Evolutionary conservation across 495 filamentous ascomycete species (phyloP).

Genomic region (Delitschia confertaspora): DNA sequence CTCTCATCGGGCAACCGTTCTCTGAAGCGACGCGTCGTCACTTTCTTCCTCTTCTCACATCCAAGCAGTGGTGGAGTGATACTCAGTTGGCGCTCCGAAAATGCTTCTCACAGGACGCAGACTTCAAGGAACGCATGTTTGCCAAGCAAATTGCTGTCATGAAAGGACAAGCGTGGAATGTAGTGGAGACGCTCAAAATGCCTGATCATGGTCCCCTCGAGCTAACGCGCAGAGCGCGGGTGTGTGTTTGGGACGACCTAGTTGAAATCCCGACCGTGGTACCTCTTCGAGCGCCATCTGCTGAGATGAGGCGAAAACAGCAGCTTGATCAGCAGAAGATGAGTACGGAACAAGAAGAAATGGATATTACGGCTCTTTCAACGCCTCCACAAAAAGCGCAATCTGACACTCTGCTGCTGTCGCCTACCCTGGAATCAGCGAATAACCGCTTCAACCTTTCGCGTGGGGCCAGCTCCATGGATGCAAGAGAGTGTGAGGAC

Average conservation of each 20-base stretch:
- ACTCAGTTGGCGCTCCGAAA: conserved; percentile 76
- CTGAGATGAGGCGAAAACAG: conserved; percentile 54
- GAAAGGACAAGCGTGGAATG: conserved; percentile 99
- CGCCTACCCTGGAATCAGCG: conserved; percentile 59
- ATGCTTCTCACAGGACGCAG: conserved; percentile 81
- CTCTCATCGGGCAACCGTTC: conserved; percentile 91
- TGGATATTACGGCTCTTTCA: conserved; percentile 76
- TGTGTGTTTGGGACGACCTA: conserved; percentile 96
- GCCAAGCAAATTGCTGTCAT: conserved; percentile 93
- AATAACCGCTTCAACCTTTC: conserved; percentile 80
- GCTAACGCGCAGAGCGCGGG: conserved; percentile 77
- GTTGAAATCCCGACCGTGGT: conserved; percentile 93
- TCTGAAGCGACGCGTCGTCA: conserved; percentile 85
- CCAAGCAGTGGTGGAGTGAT: conserved; percentile 91
- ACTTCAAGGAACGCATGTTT: conserved; percentile 98
- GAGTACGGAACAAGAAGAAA: conserved; percentile 56
- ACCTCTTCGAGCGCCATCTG: conserved; percentile 70
- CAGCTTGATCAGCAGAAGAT: conserved; percentile 40
- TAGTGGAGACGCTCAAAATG: conserved; percentile 91
- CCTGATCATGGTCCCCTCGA: conserved; percentile 89
- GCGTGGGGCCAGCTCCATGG: conserved; percentile 43
- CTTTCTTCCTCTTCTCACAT: conserved; percentile 88
- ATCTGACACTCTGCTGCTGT: conserved; percentile 65
- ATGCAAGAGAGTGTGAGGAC: conserved; percentile 35
- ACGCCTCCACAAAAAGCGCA: conserved; percentile 45